These are phyloP conservation scores for Sclerotiophoma versabilis DNA, from an alignment of 2,329 filamentous ascomycete genomes.

Conservation along the genomic window DNA sequence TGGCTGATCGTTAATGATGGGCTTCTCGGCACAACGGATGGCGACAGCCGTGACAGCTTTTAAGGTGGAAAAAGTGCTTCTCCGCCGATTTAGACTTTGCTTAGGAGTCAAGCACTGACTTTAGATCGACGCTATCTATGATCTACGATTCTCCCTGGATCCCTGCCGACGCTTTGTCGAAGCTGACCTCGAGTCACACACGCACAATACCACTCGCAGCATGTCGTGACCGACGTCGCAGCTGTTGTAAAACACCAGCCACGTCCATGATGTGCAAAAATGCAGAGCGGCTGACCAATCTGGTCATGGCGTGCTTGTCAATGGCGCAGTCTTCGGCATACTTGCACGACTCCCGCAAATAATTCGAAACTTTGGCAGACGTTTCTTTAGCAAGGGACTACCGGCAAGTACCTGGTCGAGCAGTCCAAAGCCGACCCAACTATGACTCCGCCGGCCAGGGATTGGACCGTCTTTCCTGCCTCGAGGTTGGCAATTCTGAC, in stretches of 20 bases:
- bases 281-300: background rate
- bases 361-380: background rate
- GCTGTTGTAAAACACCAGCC: slow-evolving; percentile 10
- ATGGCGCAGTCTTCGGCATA: background rate
- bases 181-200: background rate
- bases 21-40: background rate
- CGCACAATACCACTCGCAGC: background rate
- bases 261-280: background rate
- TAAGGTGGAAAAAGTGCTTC: background rate
- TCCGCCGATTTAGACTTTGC: background rate
- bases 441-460: background rate
- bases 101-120: background rate
- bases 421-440: background rate
- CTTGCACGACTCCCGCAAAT: slow-evolving; percentile 4
- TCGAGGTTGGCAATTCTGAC: background rate
- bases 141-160: slow-evolving; percentile 2
- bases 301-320: background rate
- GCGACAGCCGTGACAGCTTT: background rate
- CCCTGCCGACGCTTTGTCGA: background rate
- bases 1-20: background rate
- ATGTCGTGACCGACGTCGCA: slow-evolving; percentile 7
- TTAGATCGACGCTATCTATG: slow-evolving; percentile 3
- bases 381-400: slow-evolving; percentile 4
- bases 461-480: background rate
- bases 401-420: slow-evolving; percentile 1